phyloP scores from a whole-genome alignment of 768 basidiomycete species.

The Boletus sp. region DNA sequence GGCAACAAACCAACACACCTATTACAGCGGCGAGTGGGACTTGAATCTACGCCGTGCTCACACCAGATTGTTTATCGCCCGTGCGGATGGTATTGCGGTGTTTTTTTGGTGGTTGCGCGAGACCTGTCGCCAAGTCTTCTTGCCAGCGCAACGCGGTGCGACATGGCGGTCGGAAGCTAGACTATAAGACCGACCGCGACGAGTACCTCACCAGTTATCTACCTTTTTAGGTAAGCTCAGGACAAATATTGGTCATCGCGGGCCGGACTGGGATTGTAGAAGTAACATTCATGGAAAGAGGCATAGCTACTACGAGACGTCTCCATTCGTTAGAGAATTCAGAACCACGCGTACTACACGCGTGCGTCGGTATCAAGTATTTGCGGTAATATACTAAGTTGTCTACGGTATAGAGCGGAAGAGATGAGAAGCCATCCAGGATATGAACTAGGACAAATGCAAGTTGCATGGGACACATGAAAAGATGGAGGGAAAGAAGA shows the following conservation, averaged over 20 bases:
- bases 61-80: neutral
- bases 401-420: conserved; percentile 8
- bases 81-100: neutral
- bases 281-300: neutral
- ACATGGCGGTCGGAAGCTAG: neutral
- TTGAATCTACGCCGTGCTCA: neutral
- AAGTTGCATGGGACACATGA: neutral
- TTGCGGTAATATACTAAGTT: conserved; percentile 12
- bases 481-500: neutral
- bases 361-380: conserved; percentile 13
- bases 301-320: neutral
- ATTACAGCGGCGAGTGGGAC: neutral
- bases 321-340: neutral
- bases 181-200: neutral
- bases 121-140: neutral
- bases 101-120: neutral
- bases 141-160: neutral
- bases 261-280: neutral
- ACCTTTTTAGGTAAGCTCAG: conserved; percentile 4
- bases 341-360: conserved; percentile 3
- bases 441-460: conserved; percentile 4
- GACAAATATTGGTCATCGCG: too few species aligned
- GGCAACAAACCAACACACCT: conserved; percentile 1
- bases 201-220: conserved; percentile 19
- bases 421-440: neutral